These are phyloP conservation scores for Pseudomassariella vexata DNA, from an alignment of 2,329 filamentous ascomycete genomes.

Conservation along the genomic window DNA sequence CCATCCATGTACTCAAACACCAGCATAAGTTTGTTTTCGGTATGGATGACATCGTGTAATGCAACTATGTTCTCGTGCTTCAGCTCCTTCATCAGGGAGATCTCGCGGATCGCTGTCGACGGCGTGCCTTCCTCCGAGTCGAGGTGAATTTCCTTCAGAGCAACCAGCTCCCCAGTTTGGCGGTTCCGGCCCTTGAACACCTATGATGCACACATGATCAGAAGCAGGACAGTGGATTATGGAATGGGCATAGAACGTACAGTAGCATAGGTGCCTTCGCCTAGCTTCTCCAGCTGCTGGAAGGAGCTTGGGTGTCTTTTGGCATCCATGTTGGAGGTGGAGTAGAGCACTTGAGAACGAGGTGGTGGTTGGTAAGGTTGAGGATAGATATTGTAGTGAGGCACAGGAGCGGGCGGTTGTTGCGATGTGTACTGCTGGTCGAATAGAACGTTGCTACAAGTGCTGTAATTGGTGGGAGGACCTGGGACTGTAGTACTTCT, in stretches of 20 bases:
- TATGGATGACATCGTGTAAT: slow-evolving; percentile 97
- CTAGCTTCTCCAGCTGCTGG: slow-evolving; percentile 98
- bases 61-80: slow-evolving; percentile 98
- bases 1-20: slow-evolving; percentile 99
- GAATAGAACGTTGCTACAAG: slow-evolving; percentile 34
- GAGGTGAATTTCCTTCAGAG: slow-evolving; percentile 96
- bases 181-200: slow-evolving; percentile 98
- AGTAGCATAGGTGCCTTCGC: slow-evolving; percentile 97
- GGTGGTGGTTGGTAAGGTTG: slow-evolving; percentile 4
- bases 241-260: slow-evolving; percentile 44
- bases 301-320: slow-evolving; percentile 93
- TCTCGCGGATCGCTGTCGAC: slow-evolving; percentile 94
- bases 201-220: too few relatives aligned
- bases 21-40: slow-evolving; percentile 99
- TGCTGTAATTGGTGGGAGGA: slow-evolving; percentile 26
- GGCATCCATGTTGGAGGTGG: slow-evolving; percentile 66
- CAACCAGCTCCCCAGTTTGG: slow-evolving; percentile 93
- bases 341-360: slow-evolving; percentile 3
- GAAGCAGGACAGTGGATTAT: too few relatives aligned
- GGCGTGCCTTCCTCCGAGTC: slow-evolving; percentile 98
- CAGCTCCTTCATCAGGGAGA: slow-evolving; percentile 98
- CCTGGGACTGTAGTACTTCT: too few relatives aligned
- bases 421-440: slow-evolving; percentile 28
- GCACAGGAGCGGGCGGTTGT: slow-evolving; percentile 22
- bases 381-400: slow-evolving; percentile 20